Base-by-base conservation (phyloP, 2,329 filamentous ascomycete genomes). In the Aureobasidium lini region DNA sequence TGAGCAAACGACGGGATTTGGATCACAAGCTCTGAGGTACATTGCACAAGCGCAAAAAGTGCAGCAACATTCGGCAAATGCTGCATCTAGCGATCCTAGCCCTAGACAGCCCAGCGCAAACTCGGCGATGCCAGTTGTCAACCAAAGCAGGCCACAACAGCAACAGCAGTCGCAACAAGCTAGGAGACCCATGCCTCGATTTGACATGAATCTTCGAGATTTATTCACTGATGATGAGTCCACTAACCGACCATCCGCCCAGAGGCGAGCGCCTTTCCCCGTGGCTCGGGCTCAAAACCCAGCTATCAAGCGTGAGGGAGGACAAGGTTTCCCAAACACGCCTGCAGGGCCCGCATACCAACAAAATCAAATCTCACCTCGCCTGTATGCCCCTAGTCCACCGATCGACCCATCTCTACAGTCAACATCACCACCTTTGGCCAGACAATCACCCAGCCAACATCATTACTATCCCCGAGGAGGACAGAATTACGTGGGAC, bases 1-100 rank as follows among this genome's bases (percentile, higher is more conserved):
- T 65, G 87, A 92, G 71, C 89, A 88, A 1, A 93, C 87, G 1
- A 92, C 88, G 16, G 90, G 90, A 0, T 95, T 95, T 64, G 89
- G 89, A 36, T 23, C 43, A 15, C 49, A 61, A 31, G 59, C 59
- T 5, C 9, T 40, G 29, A 23, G 42, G 18, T 49, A 59, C 53
- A 48, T 59, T 10, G 46, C 57, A 16, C 47, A 59, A 39, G 29
- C 57, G n/a, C 47, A 59, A 32, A 52, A 59, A 37, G 42, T 43
- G 40, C 43, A 57, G 18, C 54, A 57, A 10, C 52, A 49, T 57
- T 18, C 43, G 49, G 36, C 49, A 54, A 10, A 36, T 6, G 31
- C 37, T 31, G 29, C 39, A 8, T 15, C 28, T 18, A 29, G 50
- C 3, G 39, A 54, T 13, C 50, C 10, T 23, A 28, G 15, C n/a